Conservation (phyloP, 2,329 filamentous ascomycete species). For the Diplodia seriata region DNA sequence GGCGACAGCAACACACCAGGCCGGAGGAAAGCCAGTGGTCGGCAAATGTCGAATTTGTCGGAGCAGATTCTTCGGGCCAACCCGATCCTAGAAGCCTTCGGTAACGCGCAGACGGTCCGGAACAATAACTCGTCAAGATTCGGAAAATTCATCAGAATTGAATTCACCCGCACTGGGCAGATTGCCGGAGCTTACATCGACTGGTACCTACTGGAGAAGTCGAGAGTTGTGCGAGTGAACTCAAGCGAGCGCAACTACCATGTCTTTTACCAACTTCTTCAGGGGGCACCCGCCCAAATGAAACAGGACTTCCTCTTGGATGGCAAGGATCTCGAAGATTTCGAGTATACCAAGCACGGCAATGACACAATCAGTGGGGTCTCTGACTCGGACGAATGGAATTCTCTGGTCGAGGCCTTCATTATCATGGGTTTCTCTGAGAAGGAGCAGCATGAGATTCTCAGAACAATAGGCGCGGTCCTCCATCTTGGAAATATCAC, state of each 20-base stretch:
- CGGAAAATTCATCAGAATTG: constrained; percentile 97
- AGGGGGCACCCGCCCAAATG: constrained; percentile 76
- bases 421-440: constrained; percentile 91
- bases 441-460: constrained; percentile 80
- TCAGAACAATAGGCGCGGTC: constrained; percentile 88
- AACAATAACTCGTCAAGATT: constrained; percentile 99
- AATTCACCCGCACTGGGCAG: constrained; percentile 85
- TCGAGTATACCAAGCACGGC: constrained; percentile 88
- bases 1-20: constrained; percentile 79
- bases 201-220: constrained; percentile 98
- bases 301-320: constrained; percentile 79
- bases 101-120: constrained; percentile 95
- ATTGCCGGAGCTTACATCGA: constrained; percentile 97
- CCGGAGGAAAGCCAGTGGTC: constrained; percentile 63
- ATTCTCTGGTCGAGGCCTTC: constrained; percentile 87
- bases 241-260: constrained; percentile 93
- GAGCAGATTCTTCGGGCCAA: constrained; percentile 97
- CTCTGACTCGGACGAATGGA: constrained; percentile 91
- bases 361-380: constrained; percentile 92
- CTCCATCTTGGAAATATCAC: constrained; percentile 91
- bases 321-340: constrained; percentile 79
- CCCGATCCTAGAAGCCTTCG: constrained; percentile 96
- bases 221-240: constrained; percentile 91
- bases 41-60: constrained; percentile 82
- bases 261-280: constrained; percentile 93